Conservation (phyloP, 352 stramenopile genomes). For the Blastocystis sp. region DNA sequence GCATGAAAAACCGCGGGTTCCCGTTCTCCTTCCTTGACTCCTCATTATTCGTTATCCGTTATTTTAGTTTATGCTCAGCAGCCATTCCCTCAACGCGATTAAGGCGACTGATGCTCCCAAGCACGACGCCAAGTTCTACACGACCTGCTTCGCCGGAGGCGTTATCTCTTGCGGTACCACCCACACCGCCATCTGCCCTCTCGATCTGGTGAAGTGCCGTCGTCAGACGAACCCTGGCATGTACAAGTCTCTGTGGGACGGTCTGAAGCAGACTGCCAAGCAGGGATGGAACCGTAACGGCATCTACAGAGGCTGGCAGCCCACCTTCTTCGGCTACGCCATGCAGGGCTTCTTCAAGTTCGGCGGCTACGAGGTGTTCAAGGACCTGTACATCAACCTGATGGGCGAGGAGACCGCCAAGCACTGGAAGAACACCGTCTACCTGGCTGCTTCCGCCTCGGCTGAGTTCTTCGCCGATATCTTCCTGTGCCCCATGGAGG, state of each 20-base stretch:
- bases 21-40: neutral
- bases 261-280: slow-evolving; percentile 77
- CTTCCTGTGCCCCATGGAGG: slow-evolving; percentile 88
- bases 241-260: slow-evolving; percentile 79
- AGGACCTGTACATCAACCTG: slow-evolving; percentile 86
- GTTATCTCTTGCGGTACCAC: slow-evolving; percentile 87
- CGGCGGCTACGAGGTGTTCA: slow-evolving; percentile 91
- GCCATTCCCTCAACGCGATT: slow-evolving; percentile 2
- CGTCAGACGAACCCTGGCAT: slow-evolving; percentile 83
- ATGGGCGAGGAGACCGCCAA: slow-evolving; percentile 85
- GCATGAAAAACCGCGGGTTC: neutral
- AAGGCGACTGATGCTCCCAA: slow-evolving; percentile 43
- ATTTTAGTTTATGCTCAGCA: slow-evolving; percentile 23
- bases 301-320: slow-evolving; percentile 83
- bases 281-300: slow-evolving; percentile 59
- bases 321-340: slow-evolving; percentile 86
- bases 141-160: slow-evolving; percentile 88
- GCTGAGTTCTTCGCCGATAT: slow-evolving; percentile 89
- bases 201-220: slow-evolving; percentile 91
- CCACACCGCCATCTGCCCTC: slow-evolving; percentile 85
- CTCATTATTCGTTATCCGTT: neutral
- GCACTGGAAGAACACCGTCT: slow-evolving; percentile 87
- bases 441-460: slow-evolving; percentile 84
- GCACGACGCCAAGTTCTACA: slow-evolving; percentile 86
- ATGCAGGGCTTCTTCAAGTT: slow-evolving; percentile 84